Evolutionary conservation across 2,329 filamentous ascomycete genomes (phyloP).

Genomic region (Bipolaris oryzae): DNA sequence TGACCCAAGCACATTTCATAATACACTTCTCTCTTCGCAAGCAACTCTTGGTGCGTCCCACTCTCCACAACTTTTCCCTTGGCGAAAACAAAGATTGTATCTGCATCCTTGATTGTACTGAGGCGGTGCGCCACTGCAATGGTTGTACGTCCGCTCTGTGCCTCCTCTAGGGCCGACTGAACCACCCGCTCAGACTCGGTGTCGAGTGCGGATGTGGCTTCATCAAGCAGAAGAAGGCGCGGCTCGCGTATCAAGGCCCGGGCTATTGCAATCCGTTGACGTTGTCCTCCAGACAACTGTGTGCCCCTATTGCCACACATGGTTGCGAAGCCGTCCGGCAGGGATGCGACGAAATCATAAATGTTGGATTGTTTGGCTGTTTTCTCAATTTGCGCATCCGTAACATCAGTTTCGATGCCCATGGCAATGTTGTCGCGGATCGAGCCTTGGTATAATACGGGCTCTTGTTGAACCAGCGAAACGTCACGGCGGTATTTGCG

Average conservation of each 20-base stretch:
- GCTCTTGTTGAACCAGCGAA: conserved; percentile 91
- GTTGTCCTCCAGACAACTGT: conserved; percentile 75
- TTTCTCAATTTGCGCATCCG: conserved; percentile 73
- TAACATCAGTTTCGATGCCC: conserved; percentile 64
- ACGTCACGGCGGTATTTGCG: conserved; percentile 84
- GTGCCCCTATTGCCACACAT: conserved; percentile 42
- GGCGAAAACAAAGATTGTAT: conserved; percentile 93
- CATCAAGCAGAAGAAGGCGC: conserved; percentile 67
- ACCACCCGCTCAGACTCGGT: conserved; percentile 70
- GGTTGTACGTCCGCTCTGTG: conserved; percentile 84
- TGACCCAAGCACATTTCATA: conserved; percentile 55
- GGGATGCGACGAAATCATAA: conserved; percentile 40
- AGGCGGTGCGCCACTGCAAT: conserved; percentile 93
- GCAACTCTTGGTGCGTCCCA: conserved; percentile 62
- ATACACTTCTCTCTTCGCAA: conserved; percentile 49
- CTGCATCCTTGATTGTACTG: conserved; percentile 91
- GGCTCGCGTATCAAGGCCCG: conserved; percentile 89
- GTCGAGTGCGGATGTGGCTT: conserved; percentile 46
- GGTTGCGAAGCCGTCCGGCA: conserved; percentile 61
- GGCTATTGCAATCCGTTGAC: conserved; percentile 92
- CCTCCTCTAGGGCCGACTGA: conserved; percentile 79
- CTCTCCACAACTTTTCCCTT: conserved; percentile 82
- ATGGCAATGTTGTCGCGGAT: conserved; percentile 90
- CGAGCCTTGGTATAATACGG: conserved; percentile 90
- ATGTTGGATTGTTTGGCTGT: conserved; percentile 71